A percentile compares a stretch with the other conserved stretches of the same genome.
phyloP scores from a whole-genome alignment of 2,329 filamentous ascomycete genomes.

The Knoxdaviesia capensis region DNA sequence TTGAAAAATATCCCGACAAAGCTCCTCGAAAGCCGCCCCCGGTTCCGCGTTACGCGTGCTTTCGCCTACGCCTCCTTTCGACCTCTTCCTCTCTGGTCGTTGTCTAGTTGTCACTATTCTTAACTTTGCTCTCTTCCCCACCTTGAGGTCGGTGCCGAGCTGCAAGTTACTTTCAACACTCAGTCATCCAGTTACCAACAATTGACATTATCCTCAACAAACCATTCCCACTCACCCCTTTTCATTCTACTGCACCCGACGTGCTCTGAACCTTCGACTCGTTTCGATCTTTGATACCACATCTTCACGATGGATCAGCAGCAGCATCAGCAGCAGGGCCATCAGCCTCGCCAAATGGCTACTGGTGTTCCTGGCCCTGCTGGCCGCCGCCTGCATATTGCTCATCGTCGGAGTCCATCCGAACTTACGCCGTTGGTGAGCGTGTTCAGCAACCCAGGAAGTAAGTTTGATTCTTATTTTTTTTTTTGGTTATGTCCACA shows the following conservation, averaged over 20 bases:
- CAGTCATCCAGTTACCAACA: neutral
- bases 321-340: constrained; percentile 24
- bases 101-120: neutral
- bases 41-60: too few relatives aligned
- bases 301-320: constrained; percentile 35
- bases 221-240: neutral
- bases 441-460: constrained; percentile 51
- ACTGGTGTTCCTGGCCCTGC: constrained; percentile 50
- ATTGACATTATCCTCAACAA: neutral
- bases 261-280: constrained; percentile 12
- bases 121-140: neutral
- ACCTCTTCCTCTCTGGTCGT: neutral
- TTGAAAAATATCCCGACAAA: too few relatives aligned
- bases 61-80: too few relatives aligned
- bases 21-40: too few relatives aligned
- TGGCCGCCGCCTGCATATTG: constrained; percentile 87
- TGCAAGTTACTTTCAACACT: neutral
- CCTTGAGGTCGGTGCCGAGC: neutral
- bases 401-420: constrained; percentile 88
- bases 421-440: constrained; percentile 96
- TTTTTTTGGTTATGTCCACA: neutral
- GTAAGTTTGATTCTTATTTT: constrained; percentile 24
- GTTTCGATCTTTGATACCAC: constrained; percentile 12
- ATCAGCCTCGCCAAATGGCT: constrained; percentile 30
- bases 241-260: constrained; percentile 14